phyloP scores from a whole-genome alignment of 805 yeast species.

The Barnettozyma sp. region DNA sequence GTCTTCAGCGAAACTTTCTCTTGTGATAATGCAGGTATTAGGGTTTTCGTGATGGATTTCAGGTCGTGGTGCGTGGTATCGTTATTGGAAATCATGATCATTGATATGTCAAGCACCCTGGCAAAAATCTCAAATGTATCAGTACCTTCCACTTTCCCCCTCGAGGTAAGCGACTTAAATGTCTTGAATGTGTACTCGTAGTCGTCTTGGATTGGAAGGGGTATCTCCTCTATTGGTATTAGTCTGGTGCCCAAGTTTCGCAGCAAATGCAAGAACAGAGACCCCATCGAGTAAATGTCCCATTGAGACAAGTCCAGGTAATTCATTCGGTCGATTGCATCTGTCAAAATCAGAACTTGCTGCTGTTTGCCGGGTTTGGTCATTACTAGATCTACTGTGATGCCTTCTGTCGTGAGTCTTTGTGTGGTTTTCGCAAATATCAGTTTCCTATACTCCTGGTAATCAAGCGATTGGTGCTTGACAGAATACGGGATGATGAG shows the following conservation, averaged over 20 bases:
- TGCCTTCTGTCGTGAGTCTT: conserved; percentile 36
- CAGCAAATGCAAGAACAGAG: conserved; percentile 39
- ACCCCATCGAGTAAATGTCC: conserved; percentile 44
- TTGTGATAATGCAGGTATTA: conserved; percentile 47
- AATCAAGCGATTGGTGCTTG: conserved; percentile 26
- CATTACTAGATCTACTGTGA: conserved; percentile 39
- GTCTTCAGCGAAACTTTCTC: conserved; percentile 36
- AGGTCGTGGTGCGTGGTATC: conserved; percentile 37
- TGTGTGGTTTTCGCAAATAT: conserved; percentile 46
- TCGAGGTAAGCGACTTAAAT: conserved; percentile 32
- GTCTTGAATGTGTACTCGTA: conserved; percentile 35
- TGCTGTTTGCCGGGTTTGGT: conserved; percentile 51
- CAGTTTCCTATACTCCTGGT: conserved; percentile 31
- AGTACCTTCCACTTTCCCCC: too few species aligned
- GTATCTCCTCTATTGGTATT: conserved; percentile 42
- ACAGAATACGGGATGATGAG: conserved; percentile 40
- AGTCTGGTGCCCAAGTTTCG: conserved; percentile 48
- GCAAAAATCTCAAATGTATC: conserved; percentile 27
- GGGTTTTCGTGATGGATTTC: conserved; percentile 20
- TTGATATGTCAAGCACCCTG: conserved; percentile 37
- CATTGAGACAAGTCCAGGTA: conserved; percentile 56
- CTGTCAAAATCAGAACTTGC: conserved; percentile 37
- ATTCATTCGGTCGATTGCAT: conserved; percentile 48
- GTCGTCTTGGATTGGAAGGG: conserved; percentile 48
- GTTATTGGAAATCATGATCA: conserved; percentile 32